Percentiles rank a stretch among this genome's conserved stretches.
These are phyloP conservation scores for Leptodermis oblonga DNA, from an alignment of 257 asterid species.

Conservation along the genomic window DNA sequence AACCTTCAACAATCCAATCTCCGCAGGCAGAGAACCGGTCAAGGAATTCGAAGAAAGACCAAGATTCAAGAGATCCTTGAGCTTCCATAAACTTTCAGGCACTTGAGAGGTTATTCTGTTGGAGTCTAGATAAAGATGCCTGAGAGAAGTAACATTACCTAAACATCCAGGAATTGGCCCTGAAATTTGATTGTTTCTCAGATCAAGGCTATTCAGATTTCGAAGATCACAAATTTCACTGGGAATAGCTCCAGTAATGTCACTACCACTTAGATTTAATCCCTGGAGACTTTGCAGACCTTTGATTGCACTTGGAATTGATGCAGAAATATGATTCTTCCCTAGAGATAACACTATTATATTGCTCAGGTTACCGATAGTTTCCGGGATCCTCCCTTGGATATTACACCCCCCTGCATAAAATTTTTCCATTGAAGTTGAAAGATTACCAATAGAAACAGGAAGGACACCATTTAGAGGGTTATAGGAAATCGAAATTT, in stretches of 20 bases:
- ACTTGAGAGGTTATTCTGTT: not conserved
- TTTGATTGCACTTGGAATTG: not conserved
- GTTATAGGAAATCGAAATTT: not conserved
- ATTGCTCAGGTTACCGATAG: not conserved
- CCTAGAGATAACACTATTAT: not conserved
- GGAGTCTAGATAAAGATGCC: not conserved
- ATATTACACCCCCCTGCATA: not conserved
- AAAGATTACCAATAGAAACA: not conserved
- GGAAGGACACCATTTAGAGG: conserved; percentile 1
- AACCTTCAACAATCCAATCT: not conserved
- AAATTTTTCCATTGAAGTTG: not conserved
- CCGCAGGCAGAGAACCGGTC: not conserved
- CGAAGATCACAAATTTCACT: not conserved
- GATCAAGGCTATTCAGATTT: too few relatives aligned
- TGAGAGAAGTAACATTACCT: not conserved
- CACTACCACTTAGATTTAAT: too few relatives aligned
- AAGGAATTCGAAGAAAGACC: not conserved
- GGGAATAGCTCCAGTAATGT: not conserved
- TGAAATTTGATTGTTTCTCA: not conserved
- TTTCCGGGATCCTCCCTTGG: not conserved
- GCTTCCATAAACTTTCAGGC: not conserved
- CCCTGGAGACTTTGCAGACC: too few relatives aligned
- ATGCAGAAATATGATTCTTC: not conserved
- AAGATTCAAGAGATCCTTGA: not conserved
- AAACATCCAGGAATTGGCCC: not conserved